Conservation (phyloP, 371 early-diverging fungal genomes). For the Dichotomocladium elegans region DNA sequence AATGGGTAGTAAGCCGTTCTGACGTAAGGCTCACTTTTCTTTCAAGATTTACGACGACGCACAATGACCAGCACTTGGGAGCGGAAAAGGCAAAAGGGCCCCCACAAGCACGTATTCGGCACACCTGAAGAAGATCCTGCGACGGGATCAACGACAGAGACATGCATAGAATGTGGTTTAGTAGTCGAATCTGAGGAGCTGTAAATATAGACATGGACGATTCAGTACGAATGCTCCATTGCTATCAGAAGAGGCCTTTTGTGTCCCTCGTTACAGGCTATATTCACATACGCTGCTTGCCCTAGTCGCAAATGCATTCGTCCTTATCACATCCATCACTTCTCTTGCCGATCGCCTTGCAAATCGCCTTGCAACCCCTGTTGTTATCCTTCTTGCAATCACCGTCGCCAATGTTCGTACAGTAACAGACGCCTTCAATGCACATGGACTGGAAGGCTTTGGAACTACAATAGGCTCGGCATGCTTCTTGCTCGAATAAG, state of each 20-base stretch:
- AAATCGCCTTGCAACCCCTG: slow-evolving; percentile 17
- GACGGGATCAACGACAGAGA: slow-evolving; percentile 48
- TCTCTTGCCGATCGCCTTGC: slow-evolving; percentile 7
- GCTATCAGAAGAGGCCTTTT: too few relatives aligned
- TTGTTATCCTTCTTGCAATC: slow-evolving; percentile 14
- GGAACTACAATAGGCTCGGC: too few relatives aligned
- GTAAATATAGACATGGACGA: slow-evolving; percentile 19
- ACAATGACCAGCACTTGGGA: slow-evolving; percentile 82
- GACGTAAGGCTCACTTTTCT: not conserved
- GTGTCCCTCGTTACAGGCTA: too few relatives aligned
- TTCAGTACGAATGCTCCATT: too few relatives aligned
- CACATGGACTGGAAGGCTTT: slow-evolving; percentile 23
- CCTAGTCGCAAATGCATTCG: slow-evolving; percentile 13
- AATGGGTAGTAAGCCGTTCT: not conserved
- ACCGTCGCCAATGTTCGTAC: slow-evolving; percentile 20
- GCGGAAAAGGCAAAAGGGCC: slow-evolving; percentile 54
- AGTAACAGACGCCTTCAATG: slow-evolving; percentile 15
- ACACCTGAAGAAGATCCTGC: slow-evolving; percentile 42
- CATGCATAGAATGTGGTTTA: slow-evolving; percentile 70
- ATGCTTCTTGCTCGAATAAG: too few relatives aligned
- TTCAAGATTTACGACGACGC: slow-evolving; percentile 69
- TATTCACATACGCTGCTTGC: not conserved
- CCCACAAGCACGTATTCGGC: slow-evolving; percentile 75
- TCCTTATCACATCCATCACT: slow-evolving; percentile 11
- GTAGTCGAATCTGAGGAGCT: slow-evolving; percentile 72